Conservation (phyloP, 495 filamentous ascomycete genomes). For the Aspergillus funiculosus region DNA sequence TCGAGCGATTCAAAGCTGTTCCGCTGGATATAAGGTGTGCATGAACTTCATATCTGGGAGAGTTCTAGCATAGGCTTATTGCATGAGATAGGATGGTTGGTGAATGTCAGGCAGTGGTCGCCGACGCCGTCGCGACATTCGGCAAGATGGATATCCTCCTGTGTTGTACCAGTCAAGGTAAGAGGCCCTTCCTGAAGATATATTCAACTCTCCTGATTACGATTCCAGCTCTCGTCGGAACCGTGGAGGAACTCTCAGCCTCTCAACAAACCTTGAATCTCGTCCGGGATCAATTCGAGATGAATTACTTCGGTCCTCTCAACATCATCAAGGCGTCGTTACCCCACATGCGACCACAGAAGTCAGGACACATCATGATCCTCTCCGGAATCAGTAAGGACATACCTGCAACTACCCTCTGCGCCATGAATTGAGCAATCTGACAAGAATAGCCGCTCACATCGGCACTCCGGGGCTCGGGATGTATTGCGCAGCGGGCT, state of each 20-base stretch:
- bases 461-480: slow-evolving; percentile 88
- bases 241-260: slow-evolving; percentile 82
- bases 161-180: slow-evolving; percentile 81
- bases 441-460: slow-evolving; percentile 57
- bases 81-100: slow-evolving; percentile 36
- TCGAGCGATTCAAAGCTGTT: slow-evolving; percentile 37
- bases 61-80: slow-evolving; percentile 15
- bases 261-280: slow-evolving; percentile 67
- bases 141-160: slow-evolving; percentile 84
- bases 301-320: slow-evolving; percentile 87
- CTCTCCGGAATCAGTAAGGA: slow-evolving; percentile 72
- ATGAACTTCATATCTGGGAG: neutral
- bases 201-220: slow-evolving; percentile 7
- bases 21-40: slow-evolving; percentile 49
- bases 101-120: slow-evolving; percentile 73
- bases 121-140: slow-evolving; percentile 77
- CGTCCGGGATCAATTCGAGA: slow-evolving; percentile 86
- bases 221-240: slow-evolving; percentile 69
- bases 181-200: no score
- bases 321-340: slow-evolving; percentile 91
- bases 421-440: no score
- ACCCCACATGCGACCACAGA: slow-evolving; percentile 69
- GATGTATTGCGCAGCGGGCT: slow-evolving; percentile 85
- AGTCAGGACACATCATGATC: slow-evolving; percentile 82
- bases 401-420: no score